Evolutionary conservation across 768 basidiomycete species (phyloP).

Genomic region (Dacryopinax primogenitus): DNA sequence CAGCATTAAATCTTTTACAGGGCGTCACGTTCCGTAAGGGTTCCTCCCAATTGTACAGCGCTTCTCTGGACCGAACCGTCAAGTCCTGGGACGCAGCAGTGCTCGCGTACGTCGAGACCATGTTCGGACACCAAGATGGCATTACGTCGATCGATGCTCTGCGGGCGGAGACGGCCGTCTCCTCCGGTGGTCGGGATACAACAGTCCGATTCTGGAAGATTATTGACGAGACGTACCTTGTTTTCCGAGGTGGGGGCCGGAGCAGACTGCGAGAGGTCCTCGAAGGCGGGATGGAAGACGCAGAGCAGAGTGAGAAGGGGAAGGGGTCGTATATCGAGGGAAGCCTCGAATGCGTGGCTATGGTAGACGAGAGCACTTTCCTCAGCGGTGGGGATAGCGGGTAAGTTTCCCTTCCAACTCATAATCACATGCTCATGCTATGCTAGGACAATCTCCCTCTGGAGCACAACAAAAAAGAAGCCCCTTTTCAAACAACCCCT

Average conservation of each 20-base stretch:
- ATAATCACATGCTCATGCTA: not conserved
- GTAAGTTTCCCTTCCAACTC: conserved; percentile 35
- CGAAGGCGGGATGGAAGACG: conserved; percentile 60
- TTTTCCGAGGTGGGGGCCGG: conserved; percentile 74
- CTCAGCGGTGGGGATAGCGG: conserved; percentile 93
- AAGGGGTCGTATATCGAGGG: conserved; percentile 59
- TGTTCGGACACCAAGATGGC: conserved; percentile 93
- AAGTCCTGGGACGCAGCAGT: conserved; percentile 76
- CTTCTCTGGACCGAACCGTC: conserved; percentile 74
- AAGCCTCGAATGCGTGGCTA: conserved; percentile 78
- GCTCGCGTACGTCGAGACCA: conserved; percentile 87
- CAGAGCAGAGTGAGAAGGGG: conserved; percentile 34
- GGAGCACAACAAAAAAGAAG: conserved; percentile 89
- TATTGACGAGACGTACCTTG: conserved; percentile 84
- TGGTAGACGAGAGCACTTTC: conserved; percentile 91
- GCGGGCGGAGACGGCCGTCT: conserved; percentile 71
- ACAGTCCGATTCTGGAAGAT: conserved; percentile 95
- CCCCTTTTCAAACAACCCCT: conserved; percentile 75
- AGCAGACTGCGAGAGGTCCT: conserved; percentile 67
- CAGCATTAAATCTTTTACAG: conserved; percentile 28
- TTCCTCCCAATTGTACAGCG: conserved; percentile 59
- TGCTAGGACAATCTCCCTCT: conserved; percentile 74
- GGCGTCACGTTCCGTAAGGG: conserved; percentile 63
- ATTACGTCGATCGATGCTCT: conserved; percentile 68
- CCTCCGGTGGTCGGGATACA: conserved; percentile 80